A percentile compares a stretch with the other conserved stretches of the same genome.
Conservation (phyloP, 2,329 filamentous ascomycete genomes). For the Sporothrix euskadiensis region DNA sequence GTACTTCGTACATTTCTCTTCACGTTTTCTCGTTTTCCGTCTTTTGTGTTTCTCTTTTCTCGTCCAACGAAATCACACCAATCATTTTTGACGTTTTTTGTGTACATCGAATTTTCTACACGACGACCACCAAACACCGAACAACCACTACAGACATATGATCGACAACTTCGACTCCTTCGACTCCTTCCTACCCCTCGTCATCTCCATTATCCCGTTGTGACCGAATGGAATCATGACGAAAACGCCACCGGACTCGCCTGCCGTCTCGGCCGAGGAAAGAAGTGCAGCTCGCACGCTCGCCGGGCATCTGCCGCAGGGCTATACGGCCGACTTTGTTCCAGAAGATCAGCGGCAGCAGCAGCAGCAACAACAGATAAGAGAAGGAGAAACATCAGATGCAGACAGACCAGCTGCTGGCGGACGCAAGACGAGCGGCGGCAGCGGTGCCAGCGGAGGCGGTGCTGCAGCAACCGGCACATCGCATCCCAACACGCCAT, state of each 20-base stretch:
- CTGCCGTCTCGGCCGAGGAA: slow-evolving; percentile 24
- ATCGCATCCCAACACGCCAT: background rate
- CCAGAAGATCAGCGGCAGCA: slow-evolving; percentile 23
- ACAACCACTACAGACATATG: background rate
- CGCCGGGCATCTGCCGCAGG: slow-evolving; percentile 40
- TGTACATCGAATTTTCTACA: background rate
- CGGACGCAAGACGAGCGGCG: background rate
- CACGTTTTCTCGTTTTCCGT: background rate
- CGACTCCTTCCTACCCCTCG: background rate
- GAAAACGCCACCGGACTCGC: slow-evolving; percentile 24
- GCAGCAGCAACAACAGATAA: background rate
- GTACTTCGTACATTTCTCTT: background rate
- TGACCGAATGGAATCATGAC: slow-evolving; percentile 28
- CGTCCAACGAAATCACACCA: slow-evolving; percentile 4
- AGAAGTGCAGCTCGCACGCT: slow-evolving; percentile 34
- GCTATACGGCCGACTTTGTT: slow-evolving; percentile 40
- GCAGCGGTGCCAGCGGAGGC: background rate
- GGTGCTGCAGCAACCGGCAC: background rate
- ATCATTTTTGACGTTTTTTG: background rate
- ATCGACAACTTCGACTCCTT: background rate
- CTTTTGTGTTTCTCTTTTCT: background rate
- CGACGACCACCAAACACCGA: background rate
- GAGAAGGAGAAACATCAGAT: background rate
- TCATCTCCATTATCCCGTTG: background rate
- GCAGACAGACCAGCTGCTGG: background rate